Conservation (phyloP, 306 rosid genomes). For the Calophaca sinica region DNA sequence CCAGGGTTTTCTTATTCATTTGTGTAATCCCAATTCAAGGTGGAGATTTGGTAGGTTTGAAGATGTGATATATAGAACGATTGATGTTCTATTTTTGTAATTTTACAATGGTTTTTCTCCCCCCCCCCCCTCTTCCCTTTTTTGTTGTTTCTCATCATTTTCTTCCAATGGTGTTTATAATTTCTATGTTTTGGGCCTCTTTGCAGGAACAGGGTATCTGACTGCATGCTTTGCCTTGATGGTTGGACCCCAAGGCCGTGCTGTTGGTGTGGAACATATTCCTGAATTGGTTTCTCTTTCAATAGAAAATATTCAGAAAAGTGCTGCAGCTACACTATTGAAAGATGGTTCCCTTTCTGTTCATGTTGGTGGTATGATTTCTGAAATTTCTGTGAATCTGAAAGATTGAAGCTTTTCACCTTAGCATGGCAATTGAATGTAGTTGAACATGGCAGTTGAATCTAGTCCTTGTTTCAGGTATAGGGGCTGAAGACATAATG, state of each 20-base stretch:
- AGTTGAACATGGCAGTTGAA: slow-evolving; percentile 28
- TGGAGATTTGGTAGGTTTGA: slow-evolving; percentile 22
- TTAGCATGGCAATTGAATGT: slow-evolving; percentile 24
- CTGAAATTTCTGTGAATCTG: slow-evolving; percentile 30
- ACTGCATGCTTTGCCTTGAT: slow-evolving; percentile 94
- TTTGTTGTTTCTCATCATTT: neutral
- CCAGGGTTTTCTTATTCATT: slow-evolving; percentile 1
- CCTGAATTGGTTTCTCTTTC: slow-evolving; percentile 87
- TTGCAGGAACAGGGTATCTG: slow-evolving; percentile 90
- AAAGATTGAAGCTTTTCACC: slow-evolving; percentile 35
- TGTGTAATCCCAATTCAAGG: neutral
- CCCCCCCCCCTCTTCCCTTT: too few species aligned
- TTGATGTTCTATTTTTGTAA: neutral
- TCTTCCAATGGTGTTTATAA: slow-evolving; percentile 1
- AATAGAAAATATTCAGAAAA: slow-evolving; percentile 72
- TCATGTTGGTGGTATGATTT: slow-evolving; percentile 79
- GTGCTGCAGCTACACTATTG: slow-evolving; percentile 80
- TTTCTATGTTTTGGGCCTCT: slow-evolving; percentile 5
- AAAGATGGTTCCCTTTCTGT: slow-evolving; percentile 84
- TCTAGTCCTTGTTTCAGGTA: slow-evolving; percentile 28
- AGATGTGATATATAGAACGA: neutral
- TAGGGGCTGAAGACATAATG: slow-evolving; percentile 23
- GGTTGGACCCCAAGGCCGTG: slow-evolving; percentile 92
- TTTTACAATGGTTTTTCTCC: neutral
- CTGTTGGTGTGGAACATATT: slow-evolving; percentile 94